Conservation (phyloP, 306 rosid genomes). For the Sicyos edulis region DNA sequence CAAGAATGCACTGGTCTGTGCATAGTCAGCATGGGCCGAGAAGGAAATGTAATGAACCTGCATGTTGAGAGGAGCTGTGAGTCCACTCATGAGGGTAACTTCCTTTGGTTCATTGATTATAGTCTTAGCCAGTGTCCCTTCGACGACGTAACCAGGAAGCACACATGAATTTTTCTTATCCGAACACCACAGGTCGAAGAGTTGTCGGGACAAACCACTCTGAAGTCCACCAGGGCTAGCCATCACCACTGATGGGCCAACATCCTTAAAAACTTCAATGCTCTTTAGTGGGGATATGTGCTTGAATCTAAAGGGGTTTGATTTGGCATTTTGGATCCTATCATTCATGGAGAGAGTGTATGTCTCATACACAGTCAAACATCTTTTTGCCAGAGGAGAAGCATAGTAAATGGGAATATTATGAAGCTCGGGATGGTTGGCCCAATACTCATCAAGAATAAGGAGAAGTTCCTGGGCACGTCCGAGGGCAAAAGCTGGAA, state of each 20-base stretch:
- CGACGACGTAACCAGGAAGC: conserved; percentile 81
- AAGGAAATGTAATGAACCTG: conserved; percentile 89
- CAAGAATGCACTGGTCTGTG: conserved; percentile 83
- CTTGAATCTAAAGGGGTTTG: conserved; percentile 81
- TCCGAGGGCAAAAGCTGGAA: conserved; percentile 88
- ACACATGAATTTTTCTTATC: conserved; percentile 80
- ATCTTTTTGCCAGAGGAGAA: conserved; percentile 89
- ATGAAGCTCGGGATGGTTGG: conserved; percentile 85
- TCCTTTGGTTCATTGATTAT: conserved; percentile 90
- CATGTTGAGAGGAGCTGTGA: conserved; percentile 84
- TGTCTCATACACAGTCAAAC: conserved; percentile 87
- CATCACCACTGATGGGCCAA: conserved; percentile 90
- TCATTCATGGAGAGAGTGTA: conserved; percentile 96
- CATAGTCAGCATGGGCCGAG: conserved; percentile 95
- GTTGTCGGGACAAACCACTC: conserved; percentile 82
- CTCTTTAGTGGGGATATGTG: conserved; percentile 71
- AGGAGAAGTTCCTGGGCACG: conserved; percentile 94
- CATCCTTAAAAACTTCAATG: conserved; percentile 76
- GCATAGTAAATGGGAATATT: conserved; percentile 89
- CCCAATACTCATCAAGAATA: conserved; percentile 93
- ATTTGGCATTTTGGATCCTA: conserved; percentile 84
- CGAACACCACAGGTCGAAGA: conserved; percentile 92
- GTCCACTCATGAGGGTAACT: conserved; percentile 86
- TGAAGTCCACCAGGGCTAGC: conserved; percentile 95
- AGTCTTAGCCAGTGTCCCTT: conserved; percentile 88